Percentiles rank a stretch among this genome's conserved stretches.
These are phyloP conservation scores for Apophysomyces variabilis DNA, from an alignment of 371 early-diverging fungal genomes.

Conservation along the genomic window DNA sequence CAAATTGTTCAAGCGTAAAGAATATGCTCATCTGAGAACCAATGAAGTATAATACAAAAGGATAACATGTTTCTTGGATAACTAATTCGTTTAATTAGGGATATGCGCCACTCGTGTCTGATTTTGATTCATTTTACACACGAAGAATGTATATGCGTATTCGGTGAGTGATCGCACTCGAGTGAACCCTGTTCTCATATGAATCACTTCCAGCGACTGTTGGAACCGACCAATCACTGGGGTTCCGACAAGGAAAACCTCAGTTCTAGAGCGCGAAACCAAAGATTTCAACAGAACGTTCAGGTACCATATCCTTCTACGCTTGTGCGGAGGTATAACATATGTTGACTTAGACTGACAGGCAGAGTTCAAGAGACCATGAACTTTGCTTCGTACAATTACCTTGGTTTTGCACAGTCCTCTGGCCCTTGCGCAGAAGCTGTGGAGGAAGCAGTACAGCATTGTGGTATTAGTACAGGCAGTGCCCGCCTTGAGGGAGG, in stretches of 20 bases:
- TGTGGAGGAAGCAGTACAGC: slow-evolving; percentile 73
- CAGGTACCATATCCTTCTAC: slow-evolving; percentile 33
- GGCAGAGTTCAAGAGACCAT: slow-evolving; percentile 85
- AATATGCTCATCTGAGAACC: slow-evolving; percentile 73
- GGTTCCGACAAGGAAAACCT: slow-evolving; percentile 93
- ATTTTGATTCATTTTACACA: slow-evolving; percentile 98
- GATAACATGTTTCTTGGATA: not conserved
- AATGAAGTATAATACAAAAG: slow-evolving; percentile 58
- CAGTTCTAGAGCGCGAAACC: slow-evolving; percentile 84
- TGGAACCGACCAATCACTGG: slow-evolving; percentile 97
- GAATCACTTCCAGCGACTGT: slow-evolving; percentile 72
- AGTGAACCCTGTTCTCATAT: not conserved
- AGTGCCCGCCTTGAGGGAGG: slow-evolving; percentile 82
- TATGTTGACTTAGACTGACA: slow-evolving; percentile 57
- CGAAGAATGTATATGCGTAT: slow-evolving; percentile 95
- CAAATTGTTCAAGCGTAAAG: slow-evolving; percentile 71
- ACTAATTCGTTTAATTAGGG: slow-evolving; percentile 52
- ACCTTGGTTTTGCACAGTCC: slow-evolving; percentile 97
- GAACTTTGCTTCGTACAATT: slow-evolving; percentile 99
- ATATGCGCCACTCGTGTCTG: slow-evolving; percentile 90
- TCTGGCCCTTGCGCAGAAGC: slow-evolving; percentile 93
- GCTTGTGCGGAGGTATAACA: not conserved
- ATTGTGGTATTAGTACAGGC: slow-evolving; percentile 69
- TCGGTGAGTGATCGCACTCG: slow-evolving; percentile 36
- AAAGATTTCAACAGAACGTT: slow-evolving; percentile 88